These are phyloP conservation scores for Teratosphaeria nubilosa DNA, from an alignment of 2,329 filamentous ascomycete species.

Conservation along the genomic window DNA sequence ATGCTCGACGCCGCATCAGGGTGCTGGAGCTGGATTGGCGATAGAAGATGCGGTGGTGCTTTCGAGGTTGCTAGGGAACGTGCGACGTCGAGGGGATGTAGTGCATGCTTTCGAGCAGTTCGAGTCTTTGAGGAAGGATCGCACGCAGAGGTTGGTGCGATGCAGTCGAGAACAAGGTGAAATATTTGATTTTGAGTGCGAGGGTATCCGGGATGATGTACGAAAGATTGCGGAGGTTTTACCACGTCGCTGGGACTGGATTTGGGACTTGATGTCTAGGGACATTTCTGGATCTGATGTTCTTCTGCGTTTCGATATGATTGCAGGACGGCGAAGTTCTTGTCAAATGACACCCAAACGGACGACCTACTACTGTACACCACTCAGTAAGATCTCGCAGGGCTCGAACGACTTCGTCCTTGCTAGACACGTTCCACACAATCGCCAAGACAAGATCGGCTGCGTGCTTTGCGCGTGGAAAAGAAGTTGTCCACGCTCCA, in stretches of 20 bases:
- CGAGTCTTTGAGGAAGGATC: slow-evolving; percentile 28
- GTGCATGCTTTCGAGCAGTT: slow-evolving; percentile 30
- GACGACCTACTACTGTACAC: too few relatives aligned
- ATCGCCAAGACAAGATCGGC: not conserved
- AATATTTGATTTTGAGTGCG: slow-evolving; percentile 31
- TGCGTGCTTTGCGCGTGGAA: not conserved
- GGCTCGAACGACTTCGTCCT: too few relatives aligned
- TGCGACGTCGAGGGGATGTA: slow-evolving; percentile 5
- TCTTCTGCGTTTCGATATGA: not conserved
- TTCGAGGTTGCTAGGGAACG: slow-evolving; percentile 18
- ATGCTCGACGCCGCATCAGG: slow-evolving; percentile 28
- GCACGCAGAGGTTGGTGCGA: slow-evolving; percentile 36
- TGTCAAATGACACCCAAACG: not conserved
- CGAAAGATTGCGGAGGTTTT: slow-evolving; percentile 17
- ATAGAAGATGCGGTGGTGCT: slow-evolving; percentile 24
- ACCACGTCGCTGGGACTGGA: not conserved
- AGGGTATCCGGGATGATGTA: slow-evolving; percentile 23
- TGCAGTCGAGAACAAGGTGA: slow-evolving; percentile 31
- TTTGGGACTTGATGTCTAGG: not conserved
- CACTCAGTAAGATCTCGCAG: too few relatives aligned
- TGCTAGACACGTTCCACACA: not conserved
- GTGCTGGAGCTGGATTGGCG: slow-evolving; percentile 17
- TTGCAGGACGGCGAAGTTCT: not conserved
- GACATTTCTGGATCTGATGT: not conserved
- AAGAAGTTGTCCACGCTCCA: not conserved